Evolutionary conservation across 129 eudicot genomes (phyloP), one percentile per base, ranked within the genome.

Genomic region (Glebionis coronaria): DNA sequence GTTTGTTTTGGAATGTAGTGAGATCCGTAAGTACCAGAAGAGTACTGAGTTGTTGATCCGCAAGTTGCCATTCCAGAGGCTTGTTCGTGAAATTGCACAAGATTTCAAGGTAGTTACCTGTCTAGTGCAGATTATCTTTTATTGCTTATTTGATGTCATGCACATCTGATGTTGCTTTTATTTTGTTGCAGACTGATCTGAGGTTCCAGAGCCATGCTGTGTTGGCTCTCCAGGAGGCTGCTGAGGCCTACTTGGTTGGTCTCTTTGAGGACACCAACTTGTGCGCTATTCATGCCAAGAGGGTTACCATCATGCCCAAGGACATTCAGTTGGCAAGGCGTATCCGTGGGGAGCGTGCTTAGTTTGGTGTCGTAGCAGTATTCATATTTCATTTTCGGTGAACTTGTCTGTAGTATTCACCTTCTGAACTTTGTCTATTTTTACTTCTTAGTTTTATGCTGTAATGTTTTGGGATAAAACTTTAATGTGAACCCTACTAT

Each of bases 181-280:
- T 55, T 28, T 5, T 63, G 15, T 25, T 61, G 74, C 70, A 90
- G 91, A 90, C 97, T 67, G 97, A 90, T 72, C 67, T 90, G 59
- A 84, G 97, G 76, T 90, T 90, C 82, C 95, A 90, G 88, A 90
- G 97, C 58, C 97, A 90, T 9, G 95, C 97, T 35, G 95, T 90
- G 14, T 67, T 90, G 44, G 97, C 97, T 1, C 86, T 91, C 21
- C 97, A 91, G 79, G 97, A 91, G 68, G 95, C 93, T 0, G 93
- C 95, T 4, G 95, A 91, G 75, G 92, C 93, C 0, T 87, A 87
- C 82, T 77, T 87, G 8, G 95, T 87, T 7, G 95, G 93, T 45
- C 84, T 91, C 4, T 91, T 84, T 56, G 92, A 87, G 74, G 95
- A 91, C 25, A 91, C 97, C 44, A 87, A 91, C 77, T 69, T 91